A percentile compares a stretch with the other conserved stretches of the same genome.
Conservation (phyloP, 2,329 filamentous ascomycete species). For the Calonectria pseudoreteaudii region DNA sequence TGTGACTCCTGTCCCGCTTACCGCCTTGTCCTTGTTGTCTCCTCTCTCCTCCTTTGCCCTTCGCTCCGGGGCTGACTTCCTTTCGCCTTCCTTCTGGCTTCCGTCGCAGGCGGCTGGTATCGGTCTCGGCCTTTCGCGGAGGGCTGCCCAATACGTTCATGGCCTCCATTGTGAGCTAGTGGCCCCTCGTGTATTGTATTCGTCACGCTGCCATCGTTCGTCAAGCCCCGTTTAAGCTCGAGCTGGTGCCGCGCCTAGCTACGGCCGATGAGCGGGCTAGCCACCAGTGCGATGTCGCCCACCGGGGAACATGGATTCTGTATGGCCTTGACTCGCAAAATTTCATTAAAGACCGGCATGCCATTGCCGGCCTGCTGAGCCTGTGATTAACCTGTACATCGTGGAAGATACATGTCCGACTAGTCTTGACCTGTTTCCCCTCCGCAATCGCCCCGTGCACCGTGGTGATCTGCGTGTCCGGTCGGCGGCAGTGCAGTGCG, state of each 20-base stretch:
- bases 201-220: constrained; percentile 13
- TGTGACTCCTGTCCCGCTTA: background rate
- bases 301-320: background rate
- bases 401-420: background rate
- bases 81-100: constrained; percentile 7
- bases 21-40: constrained; percentile 11
- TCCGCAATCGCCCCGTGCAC: constrained; percentile 1
- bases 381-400: background rate
- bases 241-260: constrained; percentile 17
- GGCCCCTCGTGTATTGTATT: constrained; percentile 20
- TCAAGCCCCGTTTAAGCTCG: constrained; percentile 21
- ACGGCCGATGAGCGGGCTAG: constrained; percentile 18
- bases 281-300: constrained; percentile 13
- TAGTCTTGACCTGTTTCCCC: background rate
- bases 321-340: constrained; percentile 5
- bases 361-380: constrained; percentile 16
- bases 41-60: background rate
- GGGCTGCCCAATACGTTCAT: constrained; percentile 17
- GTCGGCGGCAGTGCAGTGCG: constrained; percentile 7
- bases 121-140: constrained; percentile 24
- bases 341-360: constrained; percentile 8
- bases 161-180: background rate
- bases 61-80: constrained; percentile 1
- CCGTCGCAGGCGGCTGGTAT: constrained; percentile 21
- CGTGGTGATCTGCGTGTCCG: background rate